These are phyloP conservation scores for Tritrichomonas musculus DNA, from an alignment of 208 protist species.

Conservation along the genomic window DNA sequence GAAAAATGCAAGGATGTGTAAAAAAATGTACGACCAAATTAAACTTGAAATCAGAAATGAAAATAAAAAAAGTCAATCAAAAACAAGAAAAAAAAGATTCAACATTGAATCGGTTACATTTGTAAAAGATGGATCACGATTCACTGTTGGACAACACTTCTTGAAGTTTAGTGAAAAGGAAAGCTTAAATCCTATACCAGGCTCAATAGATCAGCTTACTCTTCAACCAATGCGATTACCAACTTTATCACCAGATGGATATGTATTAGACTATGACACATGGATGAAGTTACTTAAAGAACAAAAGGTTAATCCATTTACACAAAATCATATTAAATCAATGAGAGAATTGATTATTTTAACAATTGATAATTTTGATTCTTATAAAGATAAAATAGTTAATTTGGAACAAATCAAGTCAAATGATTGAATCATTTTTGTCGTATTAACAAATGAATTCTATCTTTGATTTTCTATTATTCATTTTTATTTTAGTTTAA, in stretches of 20 bases:
- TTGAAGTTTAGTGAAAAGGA: not conserved
- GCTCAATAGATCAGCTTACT: not conserved
- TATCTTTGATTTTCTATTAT: too few species aligned
- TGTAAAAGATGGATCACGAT: not conserved
- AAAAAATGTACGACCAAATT: too few species aligned
- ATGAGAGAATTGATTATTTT: not conserved
- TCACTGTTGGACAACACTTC: not conserved
- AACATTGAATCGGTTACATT: not conserved
- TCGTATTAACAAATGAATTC: too few species aligned
- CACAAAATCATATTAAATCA: not conserved
- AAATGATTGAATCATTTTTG: too few species aligned
- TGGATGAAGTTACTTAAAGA: constrained; percentile 8
- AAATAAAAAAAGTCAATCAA: not conserved
- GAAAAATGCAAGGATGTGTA: too few species aligned
- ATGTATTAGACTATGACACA: not conserved
- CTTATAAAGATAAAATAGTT: constrained; percentile 23
- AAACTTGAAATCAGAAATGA: not conserved
- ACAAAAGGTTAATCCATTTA: constrained; percentile 24
- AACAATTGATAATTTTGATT: not conserved
- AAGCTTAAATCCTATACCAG: not conserved
- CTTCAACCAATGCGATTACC: not conserved
- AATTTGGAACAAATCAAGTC: not conserved
- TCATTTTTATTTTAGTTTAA: too few species aligned
- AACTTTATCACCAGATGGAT: not conserved
- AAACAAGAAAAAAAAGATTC: not conserved